Evolutionary conservation across 495 filamentous ascomycete genomes (phyloP).

Genomic region (Penicillium tannophilum): DNA sequence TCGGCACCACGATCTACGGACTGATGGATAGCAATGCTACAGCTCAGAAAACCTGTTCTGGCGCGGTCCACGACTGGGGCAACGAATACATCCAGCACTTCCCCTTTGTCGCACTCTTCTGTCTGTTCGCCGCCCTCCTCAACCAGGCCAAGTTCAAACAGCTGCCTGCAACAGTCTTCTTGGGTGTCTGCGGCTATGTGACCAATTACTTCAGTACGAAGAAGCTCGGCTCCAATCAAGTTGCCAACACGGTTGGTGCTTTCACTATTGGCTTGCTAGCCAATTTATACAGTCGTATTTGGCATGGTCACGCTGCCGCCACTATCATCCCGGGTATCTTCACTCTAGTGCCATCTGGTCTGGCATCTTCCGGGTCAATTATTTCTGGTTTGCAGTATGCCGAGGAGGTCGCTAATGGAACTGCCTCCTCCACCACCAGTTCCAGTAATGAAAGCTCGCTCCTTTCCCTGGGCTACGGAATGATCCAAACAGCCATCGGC

Average conservation of each 20-base stretch:
- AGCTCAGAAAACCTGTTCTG: conserved; percentile 62
- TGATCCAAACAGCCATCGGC: conserved; percentile 87
- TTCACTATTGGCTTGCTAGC: conserved; percentile 80
- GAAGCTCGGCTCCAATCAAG: conserved; percentile 70
- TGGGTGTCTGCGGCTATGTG: conserved; percentile 75
- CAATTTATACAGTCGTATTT: conserved; percentile 78
- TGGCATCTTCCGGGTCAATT: conserved; percentile 77
- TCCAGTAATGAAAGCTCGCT: conserved; percentile 22
- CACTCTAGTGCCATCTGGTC: conserved; percentile 83
- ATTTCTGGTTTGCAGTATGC: conserved; percentile 76
- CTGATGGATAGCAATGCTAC: conserved; percentile 73
- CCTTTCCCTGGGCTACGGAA: conserved; percentile 58
- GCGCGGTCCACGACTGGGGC: conserved; percentile 38
- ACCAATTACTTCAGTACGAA: conserved; percentile 76
- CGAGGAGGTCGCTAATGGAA: conserved; percentile 58
- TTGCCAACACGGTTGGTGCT: conserved; percentile 80
- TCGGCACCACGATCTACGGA: conserved; percentile 88
- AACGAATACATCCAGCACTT: conserved; percentile 48
- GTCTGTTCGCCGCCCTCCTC: conserved; percentile 74
- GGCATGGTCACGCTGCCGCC: conserved; percentile 80
- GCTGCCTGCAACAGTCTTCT: conserved; percentile 74
- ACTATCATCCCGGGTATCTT: conserved; percentile 92
- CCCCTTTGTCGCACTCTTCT: conserved; percentile 70
- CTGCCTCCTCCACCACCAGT: conserved; percentile 4
- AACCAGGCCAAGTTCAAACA: conserved; percentile 89